Evolutionary conservation across 2,329 filamentous ascomycete species (phyloP), one percentile per base, ranked within the genome.

Genomic region (Biscogniauxia sp.): DNA sequence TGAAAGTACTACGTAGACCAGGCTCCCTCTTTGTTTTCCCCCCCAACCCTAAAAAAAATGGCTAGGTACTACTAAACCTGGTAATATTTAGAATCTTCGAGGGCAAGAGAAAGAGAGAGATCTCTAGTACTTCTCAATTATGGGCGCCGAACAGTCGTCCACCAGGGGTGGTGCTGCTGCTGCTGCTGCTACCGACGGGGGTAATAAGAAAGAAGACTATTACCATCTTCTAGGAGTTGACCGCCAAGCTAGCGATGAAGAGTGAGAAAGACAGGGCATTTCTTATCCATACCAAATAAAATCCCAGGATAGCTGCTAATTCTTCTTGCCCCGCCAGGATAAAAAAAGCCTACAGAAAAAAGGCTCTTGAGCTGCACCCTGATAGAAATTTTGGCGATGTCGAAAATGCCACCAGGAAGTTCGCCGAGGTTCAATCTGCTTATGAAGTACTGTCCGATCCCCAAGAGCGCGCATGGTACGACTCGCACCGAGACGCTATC

Each of bases 381-480:
- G 95, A 99, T 76, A 90, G 93, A 68, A 99, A 99, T 75, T 89
- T 90, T 74, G 89, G 91, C 69, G 89, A 97, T 72, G 88, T 90
- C 63, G 92, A 96, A 70, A 85, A 87, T 64, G 88, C 94, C 2
- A 99, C 95, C 1, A 85, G 82, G 66, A 87, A 88, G 56, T 99
- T 99, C 73, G 93, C 95, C 55, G 93, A 97, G 72, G 84, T 98
- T 26, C 94, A 97, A 75, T 85, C 93, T 41, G 95, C 95, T 53
- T 96, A 99, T 74, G 92, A 98, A 75, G 87, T 99, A n/a, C 84
- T 99, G 1, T 96, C 93, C 1, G 95, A 99, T 74, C 88, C 93
- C 11, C 94, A 99, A 74, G 95, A 99, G 75, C 87, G 95, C 68
- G 90, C 93, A 32, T 99, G 95, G 95, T 99, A 99, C 78, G 94